phyloP scores from a whole-genome alignment of 805 yeast genomes.

The Yamadazyma tumulicola region DNA sequence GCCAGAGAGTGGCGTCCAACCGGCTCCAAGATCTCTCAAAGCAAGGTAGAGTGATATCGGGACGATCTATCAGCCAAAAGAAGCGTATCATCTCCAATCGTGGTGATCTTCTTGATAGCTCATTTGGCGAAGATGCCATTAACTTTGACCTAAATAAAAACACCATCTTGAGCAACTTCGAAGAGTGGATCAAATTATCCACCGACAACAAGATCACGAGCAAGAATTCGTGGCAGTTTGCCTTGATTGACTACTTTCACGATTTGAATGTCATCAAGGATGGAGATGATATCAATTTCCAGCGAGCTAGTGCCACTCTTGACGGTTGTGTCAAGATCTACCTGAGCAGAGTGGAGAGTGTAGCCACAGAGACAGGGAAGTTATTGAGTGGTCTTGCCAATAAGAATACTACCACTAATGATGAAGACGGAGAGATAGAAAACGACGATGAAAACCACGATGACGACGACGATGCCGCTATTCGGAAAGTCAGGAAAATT shows the following conservation, averaged over 20 bases:
- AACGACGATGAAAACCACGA: slow-evolving; percentile 12
- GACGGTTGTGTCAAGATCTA: slow-evolving; percentile 95
- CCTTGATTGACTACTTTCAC: slow-evolving; percentile 50
- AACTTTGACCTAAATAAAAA: slow-evolving; percentile 40
- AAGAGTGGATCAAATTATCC: slow-evolving; percentile 48
- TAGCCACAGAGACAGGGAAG: slow-evolving; percentile 85
- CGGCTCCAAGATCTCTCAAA: slow-evolving; percentile 25
- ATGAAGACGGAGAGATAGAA: slow-evolving; percentile 19
- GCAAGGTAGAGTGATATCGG: slow-evolving; percentile 27
- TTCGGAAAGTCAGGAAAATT: slow-evolving; percentile 23
- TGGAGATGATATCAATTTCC: slow-evolving; percentile 66
- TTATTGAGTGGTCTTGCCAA: slow-evolving; percentile 70
- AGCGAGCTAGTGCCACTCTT: slow-evolving; percentile 83
- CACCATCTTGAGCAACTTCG: slow-evolving; percentile 42
- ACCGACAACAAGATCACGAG: slow-evolving; percentile 48
- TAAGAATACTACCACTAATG: slow-evolving; percentile 25
- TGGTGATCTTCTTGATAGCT: slow-evolving; percentile 17
- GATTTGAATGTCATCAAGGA: slow-evolving; percentile 47
- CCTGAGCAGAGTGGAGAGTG: slow-evolving; percentile 86
- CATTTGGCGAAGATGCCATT: slow-evolving; percentile 37
- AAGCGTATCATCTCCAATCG: slow-evolving; percentile 16
- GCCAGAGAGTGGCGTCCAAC: slow-evolving; percentile 14
- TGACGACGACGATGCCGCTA: slow-evolving; percentile 17
- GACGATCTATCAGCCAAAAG: slow-evolving; percentile 17
- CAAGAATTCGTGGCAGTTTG: slow-evolving; percentile 48